Evolutionary conservation across 257 asterid species (phyloP).

Genomic region (Solanum sparsipilum): DNA sequence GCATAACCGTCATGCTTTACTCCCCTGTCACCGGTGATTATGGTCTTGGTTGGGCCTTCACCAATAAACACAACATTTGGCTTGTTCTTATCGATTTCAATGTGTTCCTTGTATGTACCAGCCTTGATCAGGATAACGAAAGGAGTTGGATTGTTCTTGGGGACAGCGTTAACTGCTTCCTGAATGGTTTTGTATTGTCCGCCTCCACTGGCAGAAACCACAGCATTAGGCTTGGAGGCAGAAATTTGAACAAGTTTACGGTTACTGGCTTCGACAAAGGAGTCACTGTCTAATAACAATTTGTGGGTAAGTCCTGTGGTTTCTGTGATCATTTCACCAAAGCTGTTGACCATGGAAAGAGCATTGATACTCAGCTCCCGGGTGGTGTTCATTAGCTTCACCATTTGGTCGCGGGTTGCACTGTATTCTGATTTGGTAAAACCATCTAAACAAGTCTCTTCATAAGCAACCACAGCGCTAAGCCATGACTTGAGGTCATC

Average conservation of each 20-base stretch:
- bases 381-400: conserved; percentile 29
- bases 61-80: conserved; percentile 41
- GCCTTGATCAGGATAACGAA: conserved; percentile 24
- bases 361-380: conserved; percentile 47
- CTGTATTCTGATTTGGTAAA: conserved; percentile 47
- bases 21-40: conserved; percentile 8
- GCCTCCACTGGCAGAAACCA: conserved; percentile 45
- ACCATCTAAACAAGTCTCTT: conserved; percentile 60
- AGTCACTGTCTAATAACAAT: conserved; percentile 2
- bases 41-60: conserved; percentile 53
- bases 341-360: conserved; percentile 35
- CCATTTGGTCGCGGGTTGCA: conserved; percentile 48
- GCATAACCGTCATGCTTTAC: background rate
- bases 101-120: conserved; percentile 20
- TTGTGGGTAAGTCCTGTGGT: conserved; percentile 15
- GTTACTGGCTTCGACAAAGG: background rate
- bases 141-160: background rate
- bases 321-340: conserved; percentile 17
- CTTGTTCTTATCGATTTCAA: conserved; percentile 2
- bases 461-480: conserved; percentile 45
- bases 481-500: conserved; percentile 72
- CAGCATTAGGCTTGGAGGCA: conserved; percentile 7
- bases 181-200: conserved; percentile 16
- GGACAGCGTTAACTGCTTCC: conserved; percentile 10
- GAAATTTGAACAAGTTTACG: background rate